These are phyloP conservation scores for Taiozyma sp. DNA, from an alignment of 1,139 yeast genomes.

Conservation along the genomic window DNA sequence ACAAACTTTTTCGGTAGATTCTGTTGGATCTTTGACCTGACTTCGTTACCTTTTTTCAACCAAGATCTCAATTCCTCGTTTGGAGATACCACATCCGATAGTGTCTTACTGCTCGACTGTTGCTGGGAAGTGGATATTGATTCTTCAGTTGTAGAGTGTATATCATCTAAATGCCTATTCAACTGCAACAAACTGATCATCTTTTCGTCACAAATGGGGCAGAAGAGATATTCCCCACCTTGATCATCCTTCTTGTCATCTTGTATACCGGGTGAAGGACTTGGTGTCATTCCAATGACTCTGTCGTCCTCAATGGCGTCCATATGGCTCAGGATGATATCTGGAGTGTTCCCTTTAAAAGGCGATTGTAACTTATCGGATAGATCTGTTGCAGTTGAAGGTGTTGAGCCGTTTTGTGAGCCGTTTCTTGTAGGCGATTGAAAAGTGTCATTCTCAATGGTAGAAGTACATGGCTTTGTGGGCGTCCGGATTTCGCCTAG, in stretches of 20 bases:
- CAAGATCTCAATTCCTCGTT: constrained; percentile 35
- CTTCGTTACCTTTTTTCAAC: constrained; percentile 31
- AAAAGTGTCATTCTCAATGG: background rate
- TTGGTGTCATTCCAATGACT: constrained; percentile 6
- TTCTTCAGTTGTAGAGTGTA: constrained; percentile 37
- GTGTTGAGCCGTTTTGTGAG: background rate
- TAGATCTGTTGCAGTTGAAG: background rate
- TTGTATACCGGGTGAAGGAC: background rate
- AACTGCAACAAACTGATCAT: constrained; percentile 55
- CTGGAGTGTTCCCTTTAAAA: constrained; percentile 4
- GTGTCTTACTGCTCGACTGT: background rate
- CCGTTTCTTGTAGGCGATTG: background rate
- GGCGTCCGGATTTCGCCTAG: background rate
- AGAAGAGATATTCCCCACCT: constrained; percentile 31
- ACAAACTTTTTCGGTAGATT: constrained; percentile 26
- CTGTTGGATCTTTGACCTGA: constrained; percentile 22
- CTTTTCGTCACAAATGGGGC: constrained; percentile 68
- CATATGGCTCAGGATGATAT: constrained; percentile 14
- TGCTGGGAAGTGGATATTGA: constrained; percentile 7
- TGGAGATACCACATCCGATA: constrained; percentile 4
- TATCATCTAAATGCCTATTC: constrained; percentile 69
- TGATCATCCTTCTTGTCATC: constrained; percentile 11
- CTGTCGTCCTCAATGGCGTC: constrained; percentile 10
- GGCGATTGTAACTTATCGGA: constrained; percentile 1
- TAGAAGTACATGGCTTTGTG: background rate